Conservation (phyloP, 1,284 basidiomycete species). For the Rhodotorula glutinis region DNA sequence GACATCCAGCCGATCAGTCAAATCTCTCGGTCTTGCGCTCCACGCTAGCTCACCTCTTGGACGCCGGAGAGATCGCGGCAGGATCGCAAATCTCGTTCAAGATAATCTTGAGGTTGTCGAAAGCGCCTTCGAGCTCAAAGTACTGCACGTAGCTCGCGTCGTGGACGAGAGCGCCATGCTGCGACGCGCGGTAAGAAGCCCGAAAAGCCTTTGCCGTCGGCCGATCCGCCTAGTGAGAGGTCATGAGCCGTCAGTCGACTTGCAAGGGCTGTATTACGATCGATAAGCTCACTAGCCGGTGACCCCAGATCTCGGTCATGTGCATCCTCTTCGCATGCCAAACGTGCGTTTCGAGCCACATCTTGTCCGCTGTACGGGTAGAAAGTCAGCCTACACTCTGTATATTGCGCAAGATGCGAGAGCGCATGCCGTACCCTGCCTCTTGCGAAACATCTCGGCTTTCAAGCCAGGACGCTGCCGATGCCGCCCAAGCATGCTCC, state of each 20-base stretch:
- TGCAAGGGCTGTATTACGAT: neutral
- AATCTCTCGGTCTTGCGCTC: neutral
- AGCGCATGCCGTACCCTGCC: conserved; percentile 39
- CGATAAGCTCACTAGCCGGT: conserved; percentile 62
- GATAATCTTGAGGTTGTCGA: conserved; percentile 56
- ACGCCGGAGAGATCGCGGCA: conserved; percentile 3
- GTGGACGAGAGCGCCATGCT: conserved; percentile 76
- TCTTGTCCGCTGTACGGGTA: conserved; percentile 56
- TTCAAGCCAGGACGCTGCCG: conserved; percentile 43
- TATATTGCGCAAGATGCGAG: neutral
- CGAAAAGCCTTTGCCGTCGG: conserved; percentile 87
- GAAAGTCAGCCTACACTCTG: no score
- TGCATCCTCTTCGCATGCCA: conserved; percentile 94
- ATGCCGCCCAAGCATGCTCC: conserved; percentile 49
- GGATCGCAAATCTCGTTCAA: conserved; percentile 52
- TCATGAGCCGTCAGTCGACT: neutral
- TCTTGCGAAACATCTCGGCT: conserved; percentile 26
- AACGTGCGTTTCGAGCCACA: conserved; percentile 87
- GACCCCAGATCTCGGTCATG: conserved; percentile 87
- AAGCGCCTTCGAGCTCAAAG: conserved; percentile 67
- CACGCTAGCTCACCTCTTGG: conserved; percentile 8
- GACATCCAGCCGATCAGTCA: conserved; percentile 1
- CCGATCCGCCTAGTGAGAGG: conserved; percentile 59
- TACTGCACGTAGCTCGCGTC: conserved; percentile 79
- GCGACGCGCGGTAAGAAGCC: conserved; percentile 77